These are phyloP conservation scores for Porogramme epimiltina DNA, from an alignment of 1,284 basidiomycete species.

Conservation along the genomic window DNA sequence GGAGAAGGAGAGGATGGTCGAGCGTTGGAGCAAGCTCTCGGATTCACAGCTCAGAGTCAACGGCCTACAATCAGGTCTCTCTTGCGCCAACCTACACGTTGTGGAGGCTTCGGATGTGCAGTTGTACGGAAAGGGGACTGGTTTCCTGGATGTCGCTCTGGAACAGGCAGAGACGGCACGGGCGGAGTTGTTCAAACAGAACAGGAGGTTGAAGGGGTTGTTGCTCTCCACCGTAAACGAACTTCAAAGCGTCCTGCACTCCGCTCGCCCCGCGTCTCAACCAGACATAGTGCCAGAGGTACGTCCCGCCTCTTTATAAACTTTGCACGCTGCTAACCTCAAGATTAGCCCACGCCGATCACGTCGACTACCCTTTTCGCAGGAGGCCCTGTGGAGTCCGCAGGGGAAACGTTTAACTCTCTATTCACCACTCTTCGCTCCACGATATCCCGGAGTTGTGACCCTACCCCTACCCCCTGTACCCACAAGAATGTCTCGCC, in stretches of 20 bases:
- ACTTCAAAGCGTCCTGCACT: slow-evolving; percentile 56
- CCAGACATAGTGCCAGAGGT: slow-evolving; percentile 49
- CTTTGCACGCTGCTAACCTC: neutral
- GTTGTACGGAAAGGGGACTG: slow-evolving; percentile 48
- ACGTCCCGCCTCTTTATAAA: slow-evolving; percentile 8
- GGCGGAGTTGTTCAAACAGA: slow-evolving; percentile 69
- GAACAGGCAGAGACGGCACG: slow-evolving; percentile 75
- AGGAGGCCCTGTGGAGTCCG: slow-evolving; percentile 43
- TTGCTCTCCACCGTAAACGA: slow-evolving; percentile 72
- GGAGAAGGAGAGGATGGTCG: slow-evolving; percentile 78
- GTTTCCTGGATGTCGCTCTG: slow-evolving; percentile 70
- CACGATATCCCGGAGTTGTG: slow-evolving; percentile 6
- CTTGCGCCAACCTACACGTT: slow-evolving; percentile 54
- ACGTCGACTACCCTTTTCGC: slow-evolving; percentile 62
- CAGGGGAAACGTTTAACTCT: slow-evolving; percentile 51
- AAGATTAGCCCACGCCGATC: slow-evolving; percentile 45
- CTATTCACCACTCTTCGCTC: slow-evolving; percentile 50
- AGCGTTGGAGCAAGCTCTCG: slow-evolving; percentile 73
- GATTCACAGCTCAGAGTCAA: slow-evolving; percentile 64
- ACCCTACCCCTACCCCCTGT: neutral
- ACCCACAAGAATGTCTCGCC: slow-evolving; percentile 15
- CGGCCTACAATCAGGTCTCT: slow-evolving; percentile 48
- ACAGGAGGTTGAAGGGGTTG: slow-evolving; percentile 67
- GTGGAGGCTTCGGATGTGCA: slow-evolving; percentile 48
- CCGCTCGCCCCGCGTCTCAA: slow-evolving; percentile 35